These are phyloP conservation scores for Penicillium sp. DNA, from an alignment of 2,329 filamentous ascomycete species.

Conservation along the genomic window DNA sequence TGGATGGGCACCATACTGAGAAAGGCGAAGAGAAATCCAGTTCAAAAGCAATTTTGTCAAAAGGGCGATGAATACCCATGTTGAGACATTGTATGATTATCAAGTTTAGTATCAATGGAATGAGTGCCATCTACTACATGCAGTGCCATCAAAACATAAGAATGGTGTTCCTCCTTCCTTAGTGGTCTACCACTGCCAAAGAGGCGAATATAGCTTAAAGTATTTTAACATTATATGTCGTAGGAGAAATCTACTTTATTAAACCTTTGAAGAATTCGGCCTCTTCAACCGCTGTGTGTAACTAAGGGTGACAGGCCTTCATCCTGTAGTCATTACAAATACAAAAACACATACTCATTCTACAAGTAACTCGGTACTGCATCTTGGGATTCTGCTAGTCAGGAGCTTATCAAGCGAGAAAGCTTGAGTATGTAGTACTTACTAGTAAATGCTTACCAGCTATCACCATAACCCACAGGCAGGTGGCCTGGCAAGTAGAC, in stretches of 20 bases:
- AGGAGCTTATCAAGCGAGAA: not conserved
- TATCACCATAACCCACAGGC: not conserved
- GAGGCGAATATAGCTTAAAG: not conserved
- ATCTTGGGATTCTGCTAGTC: not conserved
- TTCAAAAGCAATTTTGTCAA: not conserved
- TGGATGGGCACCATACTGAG: conserved; percentile 42
- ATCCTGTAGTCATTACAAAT: too few relatives aligned
- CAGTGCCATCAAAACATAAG: not conserved
- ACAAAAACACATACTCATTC: not conserved
- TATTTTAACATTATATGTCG: too few relatives aligned
- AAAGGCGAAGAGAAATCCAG: not conserved
- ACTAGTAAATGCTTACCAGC: not conserved
- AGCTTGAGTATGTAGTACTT: not conserved
- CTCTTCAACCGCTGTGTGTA: not conserved
- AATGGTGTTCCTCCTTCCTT: too few relatives aligned
- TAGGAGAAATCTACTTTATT: not conserved
- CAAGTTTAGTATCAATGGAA: conserved; percentile 4
- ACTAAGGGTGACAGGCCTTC: not conserved
- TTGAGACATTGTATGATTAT: conserved; percentile 16
- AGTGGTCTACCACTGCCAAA: not conserved
- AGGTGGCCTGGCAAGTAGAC: too few relatives aligned
- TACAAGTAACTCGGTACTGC: too few relatives aligned
- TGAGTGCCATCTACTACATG: not conserved
- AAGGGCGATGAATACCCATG: conserved; percentile 8
- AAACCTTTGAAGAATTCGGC: not conserved